Conservation (phyloP, 75 land plant species). For the Cryptomeria japonica region DNA sequence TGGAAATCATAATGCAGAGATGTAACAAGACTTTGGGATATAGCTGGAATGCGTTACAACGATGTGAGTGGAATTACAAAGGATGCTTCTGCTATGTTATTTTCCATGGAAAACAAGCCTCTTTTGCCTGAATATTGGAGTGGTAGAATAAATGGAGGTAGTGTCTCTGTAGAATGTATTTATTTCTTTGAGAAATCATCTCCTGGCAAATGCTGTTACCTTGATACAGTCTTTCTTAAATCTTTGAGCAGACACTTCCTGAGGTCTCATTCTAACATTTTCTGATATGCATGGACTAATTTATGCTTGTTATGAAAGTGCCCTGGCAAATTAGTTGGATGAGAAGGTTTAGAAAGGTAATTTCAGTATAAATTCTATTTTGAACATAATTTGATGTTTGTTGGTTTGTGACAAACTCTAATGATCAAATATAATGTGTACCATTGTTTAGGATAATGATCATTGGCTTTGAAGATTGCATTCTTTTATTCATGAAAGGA, state of each 20-base stretch:
- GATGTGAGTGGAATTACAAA: slow-evolving; percentile 38
- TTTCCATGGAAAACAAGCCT: slow-evolving; percentile 18
- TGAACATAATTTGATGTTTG: background rate
- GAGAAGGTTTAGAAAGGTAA: slow-evolving; percentile 57
- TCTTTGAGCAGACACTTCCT: background rate
- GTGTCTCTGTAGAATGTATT: background rate
- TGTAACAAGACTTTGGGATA: slow-evolving; percentile 67
- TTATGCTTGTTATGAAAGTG: slow-evolving; percentile 18
- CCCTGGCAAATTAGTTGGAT: slow-evolving; percentile 49
- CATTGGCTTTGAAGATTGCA: background rate
- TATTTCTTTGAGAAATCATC: background rate
- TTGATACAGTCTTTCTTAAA: background rate
- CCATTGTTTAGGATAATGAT: background rate
- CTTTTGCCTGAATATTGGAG: slow-evolving; percentile 50
- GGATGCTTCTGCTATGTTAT: slow-evolving; percentile 43
- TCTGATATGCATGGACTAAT: slow-evolving; percentile 1
- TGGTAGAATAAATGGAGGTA: slow-evolving; percentile 75
- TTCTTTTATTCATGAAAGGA: background rate
- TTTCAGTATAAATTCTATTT: background rate
- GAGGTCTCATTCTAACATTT: background rate
- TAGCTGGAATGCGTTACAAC: slow-evolving; percentile 70
- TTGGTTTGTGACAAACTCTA: background rate
- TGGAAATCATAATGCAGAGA: slow-evolving; percentile 39
- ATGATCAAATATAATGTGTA: background rate
- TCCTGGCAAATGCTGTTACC: slow-evolving; percentile 4